Percentiles rank a stretch among this genome's conserved stretches.
Evolutionary conservation across 208 protist genomes (phyloP).

Genomic region (Acanthamoeba triangularis): DNA sequence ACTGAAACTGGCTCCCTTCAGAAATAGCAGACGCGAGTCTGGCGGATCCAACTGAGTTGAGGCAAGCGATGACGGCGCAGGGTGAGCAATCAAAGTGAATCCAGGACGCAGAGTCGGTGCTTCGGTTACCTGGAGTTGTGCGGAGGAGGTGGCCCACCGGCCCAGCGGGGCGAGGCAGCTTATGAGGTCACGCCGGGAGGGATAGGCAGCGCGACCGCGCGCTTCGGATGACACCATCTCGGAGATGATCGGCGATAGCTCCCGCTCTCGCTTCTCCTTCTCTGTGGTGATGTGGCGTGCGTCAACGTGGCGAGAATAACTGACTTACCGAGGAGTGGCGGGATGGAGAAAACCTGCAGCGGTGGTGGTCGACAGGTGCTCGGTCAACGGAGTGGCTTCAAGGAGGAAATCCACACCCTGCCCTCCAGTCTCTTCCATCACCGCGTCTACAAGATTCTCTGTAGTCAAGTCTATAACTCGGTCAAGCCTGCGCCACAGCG

Average conservation of each 20-base stretch:
- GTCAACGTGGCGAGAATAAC: too few relatives aligned
- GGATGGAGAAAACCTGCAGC: background rate
- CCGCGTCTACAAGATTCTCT: background rate
- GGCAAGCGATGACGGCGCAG: background rate
- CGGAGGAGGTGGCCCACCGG: slow-evolving; percentile 48
- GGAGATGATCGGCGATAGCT: slow-evolving; percentile 36
- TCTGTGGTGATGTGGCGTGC: background rate
- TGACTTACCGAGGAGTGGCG: background rate
- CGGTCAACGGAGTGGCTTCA: background rate
- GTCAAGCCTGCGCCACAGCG: background rate
- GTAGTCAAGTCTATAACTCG: slow-evolving; percentile 32
- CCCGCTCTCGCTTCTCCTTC: slow-evolving; percentile 26
- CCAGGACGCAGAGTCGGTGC: background rate
- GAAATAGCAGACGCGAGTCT: background rate
- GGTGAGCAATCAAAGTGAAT: too few relatives aligned
- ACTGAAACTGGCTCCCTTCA: slow-evolving; percentile 35
- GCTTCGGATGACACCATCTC: slow-evolving; percentile 33
- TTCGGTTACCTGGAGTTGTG: slow-evolving; percentile 17
- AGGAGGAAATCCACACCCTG: slow-evolving; percentile 57
- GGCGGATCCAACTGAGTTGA: slow-evolving; percentile 65
- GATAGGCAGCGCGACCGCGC: background rate
- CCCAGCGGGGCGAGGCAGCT: slow-evolving; percentile 32
- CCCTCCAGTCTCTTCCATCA: slow-evolving; percentile 57
- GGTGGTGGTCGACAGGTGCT: background rate
- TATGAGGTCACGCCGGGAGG: background rate